Evolutionary conservation across 106 monocot genomes (phyloP).

Genomic region (Ottelia alismoides): DNA sequence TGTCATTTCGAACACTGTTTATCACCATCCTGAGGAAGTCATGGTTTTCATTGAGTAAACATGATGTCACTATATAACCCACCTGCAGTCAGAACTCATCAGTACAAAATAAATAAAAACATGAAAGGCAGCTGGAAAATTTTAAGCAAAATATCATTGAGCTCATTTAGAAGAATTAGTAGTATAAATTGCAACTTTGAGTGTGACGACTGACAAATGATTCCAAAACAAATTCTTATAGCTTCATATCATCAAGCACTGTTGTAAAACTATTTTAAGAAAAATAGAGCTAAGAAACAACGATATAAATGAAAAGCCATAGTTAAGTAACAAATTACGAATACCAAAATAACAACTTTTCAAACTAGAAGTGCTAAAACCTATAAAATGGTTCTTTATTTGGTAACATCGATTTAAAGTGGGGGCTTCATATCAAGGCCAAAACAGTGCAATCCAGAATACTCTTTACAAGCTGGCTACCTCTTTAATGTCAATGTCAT

Average conservation of each 20-base stretch:
- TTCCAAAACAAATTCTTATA: background rate
- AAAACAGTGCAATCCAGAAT: no score
- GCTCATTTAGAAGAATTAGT: no score
- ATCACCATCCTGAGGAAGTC: slow-evolving; percentile 96
- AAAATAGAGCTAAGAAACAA: background rate
- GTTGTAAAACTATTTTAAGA: no score
- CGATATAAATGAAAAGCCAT: background rate
- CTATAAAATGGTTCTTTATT: background rate
- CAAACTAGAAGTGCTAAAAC: background rate
- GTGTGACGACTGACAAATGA: no score
- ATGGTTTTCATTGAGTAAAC: slow-evolving; percentile 89
- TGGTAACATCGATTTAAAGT: background rate
- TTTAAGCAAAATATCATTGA: no score
- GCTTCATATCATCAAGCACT: no score
- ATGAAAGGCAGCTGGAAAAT: no score
- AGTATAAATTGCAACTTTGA: no score
- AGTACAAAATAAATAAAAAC: no score
- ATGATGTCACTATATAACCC: slow-evolving; percentile 93
- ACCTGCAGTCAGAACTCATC: slow-evolving; percentile 55
- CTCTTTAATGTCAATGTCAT: no score
- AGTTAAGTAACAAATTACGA: background rate
- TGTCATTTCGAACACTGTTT: slow-evolving; percentile 94
- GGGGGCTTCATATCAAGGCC: no score
- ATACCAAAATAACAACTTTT: background rate
- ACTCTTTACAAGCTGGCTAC: no score